phyloP scores from a whole-genome alignment of 305 asterid species.

The Fraxinus velutina region DNA sequence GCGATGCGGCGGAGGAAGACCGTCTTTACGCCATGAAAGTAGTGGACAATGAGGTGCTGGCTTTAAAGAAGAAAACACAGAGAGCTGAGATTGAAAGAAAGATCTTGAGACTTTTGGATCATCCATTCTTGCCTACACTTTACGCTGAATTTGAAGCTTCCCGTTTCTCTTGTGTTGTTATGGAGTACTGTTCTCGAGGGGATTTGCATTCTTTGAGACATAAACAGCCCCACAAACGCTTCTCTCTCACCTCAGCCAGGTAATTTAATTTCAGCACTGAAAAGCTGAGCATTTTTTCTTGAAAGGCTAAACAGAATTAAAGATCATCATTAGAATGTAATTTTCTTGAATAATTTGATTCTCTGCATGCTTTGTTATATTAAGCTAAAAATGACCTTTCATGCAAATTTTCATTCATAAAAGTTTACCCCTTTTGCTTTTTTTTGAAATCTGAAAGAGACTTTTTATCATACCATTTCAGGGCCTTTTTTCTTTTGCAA shows the following conservation, averaged over 20 bases:
- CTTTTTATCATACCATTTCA: slow-evolving; percentile 30
- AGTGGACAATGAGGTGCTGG: slow-evolving; percentile 67
- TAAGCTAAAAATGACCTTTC: slow-evolving; percentile 27
- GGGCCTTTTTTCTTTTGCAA: slow-evolving; percentile 23
- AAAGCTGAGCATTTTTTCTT: not conserved
- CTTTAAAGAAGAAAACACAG: slow-evolving; percentile 61
- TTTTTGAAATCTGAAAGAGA: slow-evolving; percentile 29
- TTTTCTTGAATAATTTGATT: not conserved
- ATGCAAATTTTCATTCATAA: slow-evolving; percentile 28
- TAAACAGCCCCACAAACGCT: slow-evolving; percentile 65
- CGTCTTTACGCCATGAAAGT: slow-evolving; percentile 72
- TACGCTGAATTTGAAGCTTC: slow-evolving; percentile 75
- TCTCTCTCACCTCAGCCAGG: slow-evolving; percentile 60
- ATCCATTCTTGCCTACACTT: slow-evolving; percentile 78
- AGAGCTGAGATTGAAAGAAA: slow-evolving; percentile 80
- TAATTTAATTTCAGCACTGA: slow-evolving; percentile 15
- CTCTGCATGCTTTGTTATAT: not conserved
- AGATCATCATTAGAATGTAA: not conserved
- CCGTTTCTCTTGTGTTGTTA: slow-evolving; percentile 66
- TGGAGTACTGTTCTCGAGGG: slow-evolving; percentile 78
- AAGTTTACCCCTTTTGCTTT: slow-evolving; percentile 24
- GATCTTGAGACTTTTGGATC: slow-evolving; percentile 65
- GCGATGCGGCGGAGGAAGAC: slow-evolving; percentile 38
- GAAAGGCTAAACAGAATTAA: not conserved
- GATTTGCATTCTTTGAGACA: slow-evolving; percentile 76